Base-by-base conservation (phyloP, 2,329 filamentous ascomycete species). In the Alternaria sp. region DNA sequence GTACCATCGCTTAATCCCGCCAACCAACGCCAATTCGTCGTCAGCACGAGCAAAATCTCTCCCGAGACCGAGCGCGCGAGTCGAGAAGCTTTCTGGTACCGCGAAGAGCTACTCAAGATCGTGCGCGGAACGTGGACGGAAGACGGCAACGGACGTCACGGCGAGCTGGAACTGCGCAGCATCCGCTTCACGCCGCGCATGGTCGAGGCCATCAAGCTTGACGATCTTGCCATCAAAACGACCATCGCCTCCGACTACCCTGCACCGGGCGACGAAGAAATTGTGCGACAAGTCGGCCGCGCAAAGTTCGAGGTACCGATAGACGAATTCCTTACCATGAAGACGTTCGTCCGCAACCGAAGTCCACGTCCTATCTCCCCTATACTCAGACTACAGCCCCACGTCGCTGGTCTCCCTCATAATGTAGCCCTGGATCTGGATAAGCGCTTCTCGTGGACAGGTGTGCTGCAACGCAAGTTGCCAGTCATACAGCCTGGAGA, bases 41-140 rank as follows among this genome's bases (percentile, higher is more conserved):
- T 97, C 46, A 96, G 92, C 79, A 88, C 90, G 15, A 90, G 88
- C 75, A 92, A 92, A 71, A 88, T 94, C 60, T 90, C 91, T 0
- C 92, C 93, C 0, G 93, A 96, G 67, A 87, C 87, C 46, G 94
- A 97, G 80, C 88, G 92, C 33, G 87, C 89, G 12, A 91, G 87
- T 64, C 86, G 94, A 55, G 93, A 97, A 80, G 89, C 90, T 0
- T 97, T 97, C 78, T 97, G 94, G 94, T 97, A 93, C 78, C 88
- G 94, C 15, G 92, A 97, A 78, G 89, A 88, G 74, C 86, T 97
- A 2, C 85, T 97, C 4, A 89, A 91, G 63, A 84, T 85, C 45
- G 81, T 97, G 10, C 85, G 85, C 25, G 93, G 90, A 0, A 87
- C 85, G 0, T 97, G 94, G 94, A 87, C 84, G 59, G 87, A 89